phyloP scores from a whole-genome alignment of 768 basidiomycete genomes.

The Boletus subcaerulescens region DNA sequence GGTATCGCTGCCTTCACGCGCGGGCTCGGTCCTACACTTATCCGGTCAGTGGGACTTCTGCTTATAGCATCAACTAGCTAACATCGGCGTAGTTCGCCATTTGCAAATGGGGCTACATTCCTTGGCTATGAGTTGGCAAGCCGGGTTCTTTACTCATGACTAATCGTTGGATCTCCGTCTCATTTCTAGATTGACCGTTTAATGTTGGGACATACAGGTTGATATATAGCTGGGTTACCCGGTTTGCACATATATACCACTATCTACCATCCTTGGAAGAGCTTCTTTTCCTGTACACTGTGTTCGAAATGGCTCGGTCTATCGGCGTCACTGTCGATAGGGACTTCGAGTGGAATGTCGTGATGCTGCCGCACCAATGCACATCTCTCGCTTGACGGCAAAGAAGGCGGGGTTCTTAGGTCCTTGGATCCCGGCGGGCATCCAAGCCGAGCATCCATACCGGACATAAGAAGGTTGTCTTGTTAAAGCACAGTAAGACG shows the following conservation, averaged over 20 bases:
- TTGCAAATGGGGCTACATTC: constrained; percentile 97
- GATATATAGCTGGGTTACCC: background rate
- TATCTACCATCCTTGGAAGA: background rate
- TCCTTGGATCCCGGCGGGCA: too few species aligned
- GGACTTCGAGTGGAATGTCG: too few species aligned
- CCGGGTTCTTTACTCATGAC: constrained; percentile 52
- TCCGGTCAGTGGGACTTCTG: constrained; percentile 55
- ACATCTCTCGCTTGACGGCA: too few species aligned
- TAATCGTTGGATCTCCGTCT: background rate
- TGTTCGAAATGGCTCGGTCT: too few species aligned
- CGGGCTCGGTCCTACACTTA: constrained; percentile 89
- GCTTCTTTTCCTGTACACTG: background rate
- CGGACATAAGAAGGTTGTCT: too few species aligned
- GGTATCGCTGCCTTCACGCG: constrained; percentile 85
- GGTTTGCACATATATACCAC: constrained; percentile 1
- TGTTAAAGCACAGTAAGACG: too few species aligned
- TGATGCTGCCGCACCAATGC: too few species aligned
- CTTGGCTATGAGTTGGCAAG: constrained; percentile 93
- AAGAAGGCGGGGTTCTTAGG: too few species aligned
- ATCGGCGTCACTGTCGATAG: too few species aligned
- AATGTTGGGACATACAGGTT: background rate
- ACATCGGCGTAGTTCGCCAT: constrained; percentile 65
- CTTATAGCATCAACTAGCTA: constrained; percentile 1
- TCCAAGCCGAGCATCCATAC: too few species aligned
- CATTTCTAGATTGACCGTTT: background rate